Base-by-base conservation (phyloP, 2,329 filamentous ascomycete genomes). In the Colletotrichum salicis region DNA sequence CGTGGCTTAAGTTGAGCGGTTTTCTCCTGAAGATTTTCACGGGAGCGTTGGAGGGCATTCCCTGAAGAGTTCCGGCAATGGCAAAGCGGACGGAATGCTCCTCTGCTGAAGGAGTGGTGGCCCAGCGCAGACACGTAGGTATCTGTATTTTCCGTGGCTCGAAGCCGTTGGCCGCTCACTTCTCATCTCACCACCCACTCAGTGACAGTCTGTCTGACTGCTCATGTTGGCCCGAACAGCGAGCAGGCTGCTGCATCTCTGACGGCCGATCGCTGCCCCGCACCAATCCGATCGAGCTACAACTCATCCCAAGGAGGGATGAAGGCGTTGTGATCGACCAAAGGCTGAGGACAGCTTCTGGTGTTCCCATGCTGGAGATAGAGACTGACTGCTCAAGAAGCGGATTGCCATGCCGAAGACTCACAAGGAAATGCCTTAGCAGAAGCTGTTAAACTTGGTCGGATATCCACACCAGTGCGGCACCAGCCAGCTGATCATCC, bases 401-500 rank as follows among this genome's bases (percentile, higher is more conserved):
- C 13, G 64, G 63, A 60, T 51, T 51, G 68, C 56, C 63, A 41
- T 67, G 48, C 48, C 61, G 56, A 62, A 64, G 37, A 15, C 57
- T 68, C 64, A 54, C 69, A 68, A 55, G 69, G 64, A 65, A 27
- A 64, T 63, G 69, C 41, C 64, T 71, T 59, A 54, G 63, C 41
- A 63, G 13, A 31, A 63, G 41, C 58, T 68, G 64, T 60, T 64
- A 71, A 71, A 56, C 62, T 57, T 56, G 51, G 62, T 24, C 62
- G 35, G 51, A 22, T 51, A 48, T 57, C 60, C 61, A 31, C 69
- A 59, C 60, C 29, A 59, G 41, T 72, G 63, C 69, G 59, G 71
- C 69, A 58, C 71, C 68, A 64, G 52, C 59, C 72, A 73, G 72
- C 64, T 73, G 69, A 73, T 73, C 72, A 73, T 72, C 72, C 69